Percentiles rank a stretch among this genome's conserved stretches.
Conservation (phyloP, 352 stramenopile genomes). For the Globisporangium paroecandrum region DNA sequence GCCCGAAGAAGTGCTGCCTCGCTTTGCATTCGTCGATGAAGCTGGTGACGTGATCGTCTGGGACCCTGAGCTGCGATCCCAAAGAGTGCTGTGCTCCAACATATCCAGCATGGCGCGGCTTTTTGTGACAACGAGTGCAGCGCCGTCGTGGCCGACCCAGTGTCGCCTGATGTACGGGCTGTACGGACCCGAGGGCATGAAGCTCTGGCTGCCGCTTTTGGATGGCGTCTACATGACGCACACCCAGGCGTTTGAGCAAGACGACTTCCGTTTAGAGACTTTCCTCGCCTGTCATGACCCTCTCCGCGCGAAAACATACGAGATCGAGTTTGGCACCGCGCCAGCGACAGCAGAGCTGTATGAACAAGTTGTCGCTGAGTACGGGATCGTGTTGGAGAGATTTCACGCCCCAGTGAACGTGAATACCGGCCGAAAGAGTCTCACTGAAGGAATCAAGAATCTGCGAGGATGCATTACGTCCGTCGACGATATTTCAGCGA, state of each 20-base stretch:
- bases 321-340: constrained; percentile 74
- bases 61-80: constrained; percentile 70
- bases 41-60: constrained; percentile 65
- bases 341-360: constrained; percentile 61
- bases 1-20: constrained; percentile 63
- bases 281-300: constrained; percentile 80
- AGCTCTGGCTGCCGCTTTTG: constrained; percentile 70
- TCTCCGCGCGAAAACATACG: constrained; percentile 75
- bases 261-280: constrained; percentile 42
- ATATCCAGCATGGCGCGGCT: constrained; percentile 60
- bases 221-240: constrained; percentile 72
- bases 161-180: constrained; percentile 67
- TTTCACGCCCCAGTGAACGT: constrained; percentile 27
- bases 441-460: constrained; percentile 40
- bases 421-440: constrained; percentile 15
- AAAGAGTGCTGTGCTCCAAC: constrained; percentile 62
- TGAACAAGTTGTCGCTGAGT: constrained; percentile 68
- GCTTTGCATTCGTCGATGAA: constrained; percentile 56
- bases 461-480: constrained; percentile 52
- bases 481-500: constrained; percentile 52
- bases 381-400: constrained; percentile 54
- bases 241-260: constrained; percentile 54
- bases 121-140: constrained; percentile 37
- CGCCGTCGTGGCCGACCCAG: constrained; percentile 50
- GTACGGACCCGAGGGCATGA: constrained; percentile 72